Percentiles rank a stretch among this genome's conserved stretches.
phyloP scores from a whole-genome alignment of 1,284 basidiomycete genomes.

The Papiliotrema flavescens region DNA sequence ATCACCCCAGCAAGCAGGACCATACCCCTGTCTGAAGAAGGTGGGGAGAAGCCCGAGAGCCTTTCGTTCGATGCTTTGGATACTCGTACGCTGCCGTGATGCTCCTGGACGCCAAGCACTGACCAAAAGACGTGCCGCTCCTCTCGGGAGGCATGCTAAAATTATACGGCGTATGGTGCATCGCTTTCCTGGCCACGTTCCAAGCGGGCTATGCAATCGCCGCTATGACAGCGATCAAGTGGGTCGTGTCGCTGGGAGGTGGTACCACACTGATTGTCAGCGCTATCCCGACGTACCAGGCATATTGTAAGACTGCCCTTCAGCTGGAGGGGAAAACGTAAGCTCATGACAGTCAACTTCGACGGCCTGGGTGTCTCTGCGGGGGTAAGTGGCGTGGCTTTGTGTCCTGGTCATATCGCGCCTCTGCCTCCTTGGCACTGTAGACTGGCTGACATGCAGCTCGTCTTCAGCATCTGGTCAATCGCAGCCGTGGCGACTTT shows the following conservation, averaged over 20 bases:
- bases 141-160: conserved; percentile 23
- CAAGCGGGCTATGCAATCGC: conserved; percentile 20
- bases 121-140: conserved; percentile 9
- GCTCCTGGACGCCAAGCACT: background rate
- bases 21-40: too few species aligned
- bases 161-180: conserved; percentile 17
- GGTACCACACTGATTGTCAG: conserved; percentile 1
- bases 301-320: conserved; percentile 10
- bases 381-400: conserved; percentile 11
- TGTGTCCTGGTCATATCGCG: background rate
- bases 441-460: conserved; percentile 11
- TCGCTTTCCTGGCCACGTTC: conserved; percentile 19
- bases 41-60: too few species aligned
- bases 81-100: too few species aligned
- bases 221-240: conserved; percentile 27
- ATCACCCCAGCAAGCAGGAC: too few species aligned
- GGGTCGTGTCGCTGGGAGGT: background rate
- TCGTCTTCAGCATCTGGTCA: conserved; percentile 26
- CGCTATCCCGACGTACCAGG: conserved; percentile 17
- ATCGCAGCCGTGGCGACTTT: conserved; percentile 24
- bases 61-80: too few species aligned
- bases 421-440: background rate
- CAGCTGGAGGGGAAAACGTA: background rate
- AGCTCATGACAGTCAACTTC: conserved; percentile 10
- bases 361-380: conserved; percentile 21